phyloP scores from a whole-genome alignment of 208 protist genomes.

The Novymonas esmeraldas region DNA sequence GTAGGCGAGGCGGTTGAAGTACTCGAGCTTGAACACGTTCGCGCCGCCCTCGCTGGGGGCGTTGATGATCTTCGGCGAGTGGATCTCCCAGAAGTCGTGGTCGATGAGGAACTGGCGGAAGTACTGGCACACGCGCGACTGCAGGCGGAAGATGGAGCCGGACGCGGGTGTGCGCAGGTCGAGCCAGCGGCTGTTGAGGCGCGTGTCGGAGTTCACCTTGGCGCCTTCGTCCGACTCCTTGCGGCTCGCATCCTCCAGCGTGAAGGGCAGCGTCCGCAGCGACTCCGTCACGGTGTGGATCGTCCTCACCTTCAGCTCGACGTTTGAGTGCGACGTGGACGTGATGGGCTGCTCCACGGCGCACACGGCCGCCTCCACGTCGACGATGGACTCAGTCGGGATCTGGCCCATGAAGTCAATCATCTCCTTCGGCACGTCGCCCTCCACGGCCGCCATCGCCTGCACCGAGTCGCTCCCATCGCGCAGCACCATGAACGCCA shows the following conservation, averaged over 20 bases:
- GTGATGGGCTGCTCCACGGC: slow-evolving; percentile 77
- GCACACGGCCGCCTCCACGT: slow-evolving; percentile 74
- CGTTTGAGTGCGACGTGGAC: slow-evolving; percentile 70
- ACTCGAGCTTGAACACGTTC: slow-evolving; percentile 94
- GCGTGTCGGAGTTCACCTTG: slow-evolving; percentile 92
- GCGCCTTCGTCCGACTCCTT: slow-evolving; percentile 69
- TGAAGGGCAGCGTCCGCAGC: slow-evolving; percentile 89
- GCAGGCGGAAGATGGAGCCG: slow-evolving; percentile 96
- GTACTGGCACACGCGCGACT: slow-evolving; percentile 93
- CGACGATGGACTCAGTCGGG: slow-evolving; percentile 88
- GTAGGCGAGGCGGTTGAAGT: slow-evolving; percentile 94
- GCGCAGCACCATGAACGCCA: slow-evolving; percentile 92
- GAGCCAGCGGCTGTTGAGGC: slow-evolving; percentile 97
- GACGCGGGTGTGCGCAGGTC: slow-evolving; percentile 98
- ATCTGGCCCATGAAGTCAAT: slow-evolving; percentile 91
- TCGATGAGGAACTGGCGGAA: slow-evolving; percentile 97
- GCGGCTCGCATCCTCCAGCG: slow-evolving; percentile 91
- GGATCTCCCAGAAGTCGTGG: slow-evolving; percentile 98
- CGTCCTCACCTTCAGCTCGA: slow-evolving; percentile 82
- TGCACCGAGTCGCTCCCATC: slow-evolving; percentile 81
- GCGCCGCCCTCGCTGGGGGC: slow-evolving; percentile 96
- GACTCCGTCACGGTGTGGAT: slow-evolving; percentile 89
- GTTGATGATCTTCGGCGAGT: slow-evolving; percentile 99
- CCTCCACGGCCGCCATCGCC: slow-evolving; percentile 81
- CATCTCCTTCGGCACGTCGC: slow-evolving; percentile 85